Evolutionary conservation across 1,139 yeast species (phyloP).

Genomic region (Yamadazyma sp.): DNA sequence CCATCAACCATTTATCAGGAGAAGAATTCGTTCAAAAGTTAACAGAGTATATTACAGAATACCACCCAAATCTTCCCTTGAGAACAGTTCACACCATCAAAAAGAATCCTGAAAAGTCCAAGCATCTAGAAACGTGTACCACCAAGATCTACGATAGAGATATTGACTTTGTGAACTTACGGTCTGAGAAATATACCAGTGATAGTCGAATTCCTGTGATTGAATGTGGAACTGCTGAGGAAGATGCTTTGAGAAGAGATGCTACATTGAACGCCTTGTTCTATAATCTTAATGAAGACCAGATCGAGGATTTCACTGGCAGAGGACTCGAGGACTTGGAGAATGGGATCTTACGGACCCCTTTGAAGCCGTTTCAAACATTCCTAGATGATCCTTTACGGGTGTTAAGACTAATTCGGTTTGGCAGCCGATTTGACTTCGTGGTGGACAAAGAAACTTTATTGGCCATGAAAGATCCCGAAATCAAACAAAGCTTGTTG

Average conservation of each 20-base stretch:
- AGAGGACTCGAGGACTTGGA: conserved; percentile 70
- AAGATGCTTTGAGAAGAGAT: conserved; percentile 91
- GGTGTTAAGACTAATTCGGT: conserved; percentile 78
- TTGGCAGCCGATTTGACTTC: conserved; percentile 79
- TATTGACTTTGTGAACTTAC: conserved; percentile 86
- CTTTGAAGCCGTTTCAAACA: conserved; percentile 79
- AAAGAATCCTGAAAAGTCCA: conserved; percentile 90
- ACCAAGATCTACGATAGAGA: conserved; percentile 79
- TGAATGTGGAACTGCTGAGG: conserved; percentile 82
- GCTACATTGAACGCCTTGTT: conserved; percentile 92
- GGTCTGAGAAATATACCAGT: conserved; percentile 82
- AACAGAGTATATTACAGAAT: conserved; percentile 49
- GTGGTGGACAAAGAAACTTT: conserved; percentile 58
- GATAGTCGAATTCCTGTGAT: conserved; percentile 79
- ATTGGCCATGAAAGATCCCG: conserved; percentile 61
- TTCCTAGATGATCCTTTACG: conserved; percentile 92
- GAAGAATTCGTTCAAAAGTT: conserved; percentile 77
- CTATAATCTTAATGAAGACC: conserved; percentile 66
- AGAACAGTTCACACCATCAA: conserved; percentile 75
- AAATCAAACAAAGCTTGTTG: conserved; percentile 58
- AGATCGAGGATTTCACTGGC: conserved; percentile 83
- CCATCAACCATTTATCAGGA: conserved; percentile 81
- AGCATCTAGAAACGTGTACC: conserved; percentile 95
- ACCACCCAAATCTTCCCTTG: conserved; percentile 44
- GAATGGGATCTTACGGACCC: conserved; percentile 78